Evolutionary conservation across 1,284 basidiomycete genomes (phyloP), one percentile per base, ranked within the genome.

Genomic region (Cryptococcus sp.): DNA sequence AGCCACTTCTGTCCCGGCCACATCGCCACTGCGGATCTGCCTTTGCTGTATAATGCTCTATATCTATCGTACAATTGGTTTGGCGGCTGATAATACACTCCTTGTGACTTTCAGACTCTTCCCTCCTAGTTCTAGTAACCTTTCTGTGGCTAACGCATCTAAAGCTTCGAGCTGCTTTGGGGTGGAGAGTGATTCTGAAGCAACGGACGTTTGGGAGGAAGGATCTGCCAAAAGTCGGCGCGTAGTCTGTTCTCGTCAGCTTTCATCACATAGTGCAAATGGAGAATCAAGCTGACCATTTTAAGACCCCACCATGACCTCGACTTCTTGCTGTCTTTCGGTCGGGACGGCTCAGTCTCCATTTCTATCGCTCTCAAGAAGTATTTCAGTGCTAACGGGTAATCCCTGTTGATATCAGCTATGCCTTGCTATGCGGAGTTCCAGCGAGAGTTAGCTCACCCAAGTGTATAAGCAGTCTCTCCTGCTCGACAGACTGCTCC

Each of bases 301-400:
- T 92, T 91, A 32, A 92, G 82, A 4, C 90, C 91, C 75, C 87
- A 86, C 88, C 90, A 96, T 4, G 89, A 86, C 42, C 74, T 62
- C 4, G 68, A 69, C 11, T 58, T 63, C 33, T 49, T 59, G 46
- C 60, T 59, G 4, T 59, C 57, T 3, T 34, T 56, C 4, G 34
- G 38, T 32, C 47, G 35, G 72, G 32, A 50, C 46, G 86, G 85
- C 10, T 81, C 80, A 47, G 87, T 86, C 14, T 83, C 83, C 87
- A 94, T 91, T 70, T 96, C 93, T 13, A 89, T 80, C 1, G 85
- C 86, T 44, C 87, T 79, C 10, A 95, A 81, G 77, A 86, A 93
- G 78, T 86, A 86, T 73, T 91, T 91, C 58, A 91, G 80, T 2
- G 92, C 85, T 4, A 93, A 80, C 0, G 86, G 82, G 32, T 90